Conservation (phyloP, 2,329 filamentous ascomycete species). For the Scorias spongiosa region DNA sequence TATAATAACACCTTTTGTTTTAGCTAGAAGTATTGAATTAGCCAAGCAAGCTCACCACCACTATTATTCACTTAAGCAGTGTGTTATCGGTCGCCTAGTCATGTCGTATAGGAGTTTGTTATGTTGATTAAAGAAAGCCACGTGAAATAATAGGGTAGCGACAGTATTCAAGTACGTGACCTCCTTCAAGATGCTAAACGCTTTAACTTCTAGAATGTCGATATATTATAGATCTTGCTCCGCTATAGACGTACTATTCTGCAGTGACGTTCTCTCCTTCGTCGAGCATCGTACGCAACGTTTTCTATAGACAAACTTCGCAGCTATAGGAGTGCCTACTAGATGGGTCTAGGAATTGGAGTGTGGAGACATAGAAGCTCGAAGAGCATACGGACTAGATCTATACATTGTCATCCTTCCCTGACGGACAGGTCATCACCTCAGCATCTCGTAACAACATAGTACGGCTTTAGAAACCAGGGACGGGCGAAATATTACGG, state of each 20-base stretch:
- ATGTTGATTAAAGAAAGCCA: background rate
- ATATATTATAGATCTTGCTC: background rate
- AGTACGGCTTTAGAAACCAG: too few relatives aligned
- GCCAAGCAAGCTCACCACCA: background rate
- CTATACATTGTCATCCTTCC: constrained; percentile 6
- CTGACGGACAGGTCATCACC: too few relatives aligned
- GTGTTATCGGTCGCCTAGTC: background rate
- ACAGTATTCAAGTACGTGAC: background rate
- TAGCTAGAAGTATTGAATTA: background rate
- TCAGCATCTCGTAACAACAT: too few relatives aligned
- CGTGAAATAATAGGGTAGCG: background rate
- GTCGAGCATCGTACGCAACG: background rate
- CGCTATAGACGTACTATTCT: background rate
- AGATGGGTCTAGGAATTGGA: background rate
- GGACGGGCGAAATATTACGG: background rate
- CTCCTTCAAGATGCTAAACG: background rate
- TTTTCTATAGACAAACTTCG: background rate
- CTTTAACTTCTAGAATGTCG: background rate
- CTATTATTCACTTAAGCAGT: background rate
- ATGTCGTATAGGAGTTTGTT: background rate
- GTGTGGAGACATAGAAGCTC: constrained; percentile 10
- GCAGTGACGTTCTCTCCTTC: background rate
- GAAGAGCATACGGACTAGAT: constrained; percentile 10
- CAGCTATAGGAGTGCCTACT: background rate
- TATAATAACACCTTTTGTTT: background rate